Evolutionary conservation across 768 basidiomycete genomes (phyloP).

Genomic region (Calvatia gigantea): DNA sequence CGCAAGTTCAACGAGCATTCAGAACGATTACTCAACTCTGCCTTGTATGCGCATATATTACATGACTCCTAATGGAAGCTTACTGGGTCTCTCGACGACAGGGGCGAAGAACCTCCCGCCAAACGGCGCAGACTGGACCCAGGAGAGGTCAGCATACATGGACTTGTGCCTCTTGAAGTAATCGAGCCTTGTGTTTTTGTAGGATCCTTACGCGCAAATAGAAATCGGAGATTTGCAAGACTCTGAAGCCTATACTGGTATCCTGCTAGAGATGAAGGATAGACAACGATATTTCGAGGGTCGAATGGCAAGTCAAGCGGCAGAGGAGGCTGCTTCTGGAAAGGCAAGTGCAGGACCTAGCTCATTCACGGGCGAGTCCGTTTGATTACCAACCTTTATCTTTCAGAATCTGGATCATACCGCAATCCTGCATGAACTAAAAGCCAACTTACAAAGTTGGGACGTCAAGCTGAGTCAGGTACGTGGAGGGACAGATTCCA

Average conservation of each 20-base stretch:
- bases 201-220: conserved; percentile 52
- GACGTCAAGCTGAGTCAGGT: conserved; percentile 56
- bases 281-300: conserved; percentile 82
- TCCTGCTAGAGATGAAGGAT: conserved; percentile 85
- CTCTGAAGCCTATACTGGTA: conserved; percentile 58
- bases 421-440: conserved; percentile 43
- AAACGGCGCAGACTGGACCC: conserved; percentile 58
- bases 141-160: conserved; percentile 36
- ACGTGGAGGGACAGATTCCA: conserved; percentile 13
- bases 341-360: too few relatives aligned
- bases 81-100: conserved; percentile 19
- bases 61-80: background rate
- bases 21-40: conserved; percentile 79
- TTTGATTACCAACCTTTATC: background rate
- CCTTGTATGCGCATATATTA: conserved; percentile 45
- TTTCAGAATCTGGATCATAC: conserved; percentile 44
- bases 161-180: background rate
- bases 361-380: too few relatives aligned
- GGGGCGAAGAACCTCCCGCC: conserved; percentile 52
- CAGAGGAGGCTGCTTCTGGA: conserved; percentile 25
- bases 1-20: conserved; percentile 98
- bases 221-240: conserved; percentile 85
- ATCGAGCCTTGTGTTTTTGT: conserved; percentile 3
- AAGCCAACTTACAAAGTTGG: conserved; percentile 52
- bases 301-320: conserved; percentile 34